Evolutionary conservation across 306 rosid genomes (phyloP), one percentile per base, ranked within the genome.

Genomic region (Rosa lucieae): DNA sequence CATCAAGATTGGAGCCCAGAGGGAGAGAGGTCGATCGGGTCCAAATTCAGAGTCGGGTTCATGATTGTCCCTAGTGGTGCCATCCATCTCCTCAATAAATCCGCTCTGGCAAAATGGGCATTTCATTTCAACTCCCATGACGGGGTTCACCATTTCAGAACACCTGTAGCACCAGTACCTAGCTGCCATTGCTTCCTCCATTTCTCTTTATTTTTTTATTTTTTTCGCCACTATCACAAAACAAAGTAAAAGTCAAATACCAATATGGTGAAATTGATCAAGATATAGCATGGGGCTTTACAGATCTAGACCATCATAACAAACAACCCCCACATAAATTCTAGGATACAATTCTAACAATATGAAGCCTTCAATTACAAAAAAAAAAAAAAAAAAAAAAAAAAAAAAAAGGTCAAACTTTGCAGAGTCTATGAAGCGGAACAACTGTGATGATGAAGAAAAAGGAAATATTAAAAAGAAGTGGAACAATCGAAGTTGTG

Each of bases 131-230:
- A 65, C 70, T 73, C 87, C 93, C 84, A 86, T 67, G 71, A 88
- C 58, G 46, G 95, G 97, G 86, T 76, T 75, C 40, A 92, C 88
- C 77, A 74, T 82, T 80, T 89, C 87, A 59, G 83, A 76, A 68
- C 97, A 92, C 84, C 2, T 40, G 65, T 92, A 67, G 77, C 97
- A 92, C 96, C 96, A 90, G 81, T 92, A 88, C 80, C 94, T 85
- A 23, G 84, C 78, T n/a, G 84, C 85, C 68, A 78, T 85, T 48
- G 84, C 73, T 86, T 85, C 90, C 59, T 90, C 97, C 96, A 89
- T 86, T 53, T 56, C 77, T 37, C 48, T 58, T 48, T 48, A 1
- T 9, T 58, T 21, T 4, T 2, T 47, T 17, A 9, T 1, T 12
- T 47, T 32, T 21, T 46, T 43, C 10, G 32, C 39, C 79, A 11